These are phyloP conservation scores for Penicillium ochrochloron DNA, from an alignment of 495 filamentous ascomycete species.

Conservation along the genomic window DNA sequence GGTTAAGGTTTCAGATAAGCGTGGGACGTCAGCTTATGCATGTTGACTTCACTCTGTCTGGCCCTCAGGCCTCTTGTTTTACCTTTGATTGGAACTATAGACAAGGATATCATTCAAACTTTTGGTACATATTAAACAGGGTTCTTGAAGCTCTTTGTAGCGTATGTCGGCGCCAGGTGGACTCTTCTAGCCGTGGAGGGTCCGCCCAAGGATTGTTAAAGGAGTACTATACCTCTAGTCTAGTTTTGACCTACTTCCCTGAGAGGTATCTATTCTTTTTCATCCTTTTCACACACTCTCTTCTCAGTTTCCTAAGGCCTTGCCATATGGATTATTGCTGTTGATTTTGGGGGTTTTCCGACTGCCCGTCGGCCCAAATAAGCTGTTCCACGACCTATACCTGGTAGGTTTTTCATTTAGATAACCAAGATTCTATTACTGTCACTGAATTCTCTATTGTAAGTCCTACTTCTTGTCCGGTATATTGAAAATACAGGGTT, in stretches of 20 bases:
- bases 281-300: no score
- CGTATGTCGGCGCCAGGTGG: background rate
- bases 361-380: no score
- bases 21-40: constrained; percentile 23
- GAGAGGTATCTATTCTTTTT: no score
- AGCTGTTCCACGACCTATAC: no score
- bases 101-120: background rate
- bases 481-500: background rate
- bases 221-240: no score
- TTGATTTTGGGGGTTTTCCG: no score
- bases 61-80: constrained; percentile 1
- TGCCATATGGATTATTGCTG: no score
- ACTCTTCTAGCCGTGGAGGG: background rate
- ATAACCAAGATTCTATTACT: background rate
- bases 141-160: background rate
- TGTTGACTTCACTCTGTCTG: constrained; percentile 18
- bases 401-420: background rate
- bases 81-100: background rate
- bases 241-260: no score
- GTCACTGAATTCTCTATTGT: background rate
- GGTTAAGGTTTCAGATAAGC: constrained; percentile 6
- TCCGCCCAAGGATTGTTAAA: background rate
- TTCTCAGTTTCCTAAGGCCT: no score
- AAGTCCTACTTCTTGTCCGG: background rate
- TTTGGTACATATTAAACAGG: background rate